Base-by-base conservation (phyloP, 2,329 filamentous ascomycete species). In the Exophiala alcalophila region DNA sequence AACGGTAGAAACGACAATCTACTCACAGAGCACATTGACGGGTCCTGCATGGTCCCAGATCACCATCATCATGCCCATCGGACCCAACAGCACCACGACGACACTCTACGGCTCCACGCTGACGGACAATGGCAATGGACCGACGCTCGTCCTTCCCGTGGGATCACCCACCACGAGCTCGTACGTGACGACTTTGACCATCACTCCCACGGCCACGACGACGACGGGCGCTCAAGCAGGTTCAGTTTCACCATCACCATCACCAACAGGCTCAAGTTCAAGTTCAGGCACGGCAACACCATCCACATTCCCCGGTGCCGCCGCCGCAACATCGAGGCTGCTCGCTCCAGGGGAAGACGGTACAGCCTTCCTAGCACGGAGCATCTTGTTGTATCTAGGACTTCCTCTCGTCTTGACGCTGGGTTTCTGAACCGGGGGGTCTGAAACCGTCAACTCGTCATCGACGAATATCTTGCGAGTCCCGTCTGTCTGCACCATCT, bases 41-140 rank as follows among this genome's bases (percentile, higher is more conserved):
- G 37, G 37, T 6, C 26, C 25, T 5, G 37, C 37, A 15, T 40
- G 28, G 37, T 20, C 25, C 9, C 37, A 40, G 15, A 15, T 40
- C 16, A 52, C 49, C 20, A 39, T 52, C 28, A 47, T 52, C 38
- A 25, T 52, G 18, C 44, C 44, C 11, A 14, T 46, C 8, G 35
- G 25, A 9, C 25, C 30, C 30, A 52, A 49, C 25, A 41, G 44
- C 34, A 52, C 42, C 18, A 52, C 49, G 11, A 52, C 49, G 1
- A n/a, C n/a, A n/a, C 14, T 52, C 4, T 52, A 46, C 34, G 49
- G 49, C n/a, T 49, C 41, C 15, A 28, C 38, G 4, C 26, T 52
- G 12, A 48, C 38, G 6, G 37, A 24, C 33, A 42, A 34, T 12
- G 37, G 30, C 10, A 42, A 34, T 12, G 37, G 30, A 6, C 45